Percentiles rank a stretch among this genome's conserved stretches.
Evolutionary conservation across 352 stramenopile genomes (phyloP).

Genomic region (Phytopythium kandeliae): DNA sequence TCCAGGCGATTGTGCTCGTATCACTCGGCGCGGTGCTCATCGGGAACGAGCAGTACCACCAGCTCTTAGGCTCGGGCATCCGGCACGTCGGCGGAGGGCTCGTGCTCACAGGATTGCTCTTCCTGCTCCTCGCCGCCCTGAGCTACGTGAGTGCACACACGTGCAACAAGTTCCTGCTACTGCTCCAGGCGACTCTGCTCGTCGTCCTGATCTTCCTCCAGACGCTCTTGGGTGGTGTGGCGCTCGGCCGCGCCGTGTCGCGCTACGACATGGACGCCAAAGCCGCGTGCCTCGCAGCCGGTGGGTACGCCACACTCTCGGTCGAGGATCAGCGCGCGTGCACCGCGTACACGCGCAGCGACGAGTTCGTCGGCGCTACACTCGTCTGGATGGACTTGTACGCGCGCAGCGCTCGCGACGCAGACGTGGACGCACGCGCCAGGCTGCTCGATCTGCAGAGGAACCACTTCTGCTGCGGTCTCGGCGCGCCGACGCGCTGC

Average conservation of each 20-base stretch:
- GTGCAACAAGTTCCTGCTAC: conserved; percentile 76
- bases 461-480: conserved; percentile 66
- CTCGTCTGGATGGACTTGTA: conserved; percentile 80
- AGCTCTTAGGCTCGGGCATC: conserved; percentile 43
- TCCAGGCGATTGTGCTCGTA: conserved; percentile 52
- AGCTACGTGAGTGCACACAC: conserved; percentile 48
- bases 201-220: conserved; percentile 54
- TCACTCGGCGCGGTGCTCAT: conserved; percentile 41
- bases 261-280: conserved; percentile 31
- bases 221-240: conserved; percentile 51
- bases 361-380: conserved; percentile 53
- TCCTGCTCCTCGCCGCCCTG: conserved; percentile 34
- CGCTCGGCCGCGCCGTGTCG: conserved; percentile 26
- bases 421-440: conserved; percentile 35
- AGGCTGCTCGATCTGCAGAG: conserved; percentile 59
- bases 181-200: conserved; percentile 41
- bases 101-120: conserved; percentile 61
- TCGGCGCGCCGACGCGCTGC: conserved; percentile 49
- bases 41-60: conserved; percentile 52
- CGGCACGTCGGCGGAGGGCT: conserved; percentile 55
- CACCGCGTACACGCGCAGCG: conserved; percentile 44
- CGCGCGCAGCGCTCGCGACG: conserved; percentile 20
- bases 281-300: conserved; percentile 52
- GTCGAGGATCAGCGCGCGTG: conserved; percentile 27
- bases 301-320: conserved; percentile 37